phyloP scores from a whole-genome alignment of 2,329 filamentous ascomycete genomes.

The Apiospora malaysiana region DNA sequence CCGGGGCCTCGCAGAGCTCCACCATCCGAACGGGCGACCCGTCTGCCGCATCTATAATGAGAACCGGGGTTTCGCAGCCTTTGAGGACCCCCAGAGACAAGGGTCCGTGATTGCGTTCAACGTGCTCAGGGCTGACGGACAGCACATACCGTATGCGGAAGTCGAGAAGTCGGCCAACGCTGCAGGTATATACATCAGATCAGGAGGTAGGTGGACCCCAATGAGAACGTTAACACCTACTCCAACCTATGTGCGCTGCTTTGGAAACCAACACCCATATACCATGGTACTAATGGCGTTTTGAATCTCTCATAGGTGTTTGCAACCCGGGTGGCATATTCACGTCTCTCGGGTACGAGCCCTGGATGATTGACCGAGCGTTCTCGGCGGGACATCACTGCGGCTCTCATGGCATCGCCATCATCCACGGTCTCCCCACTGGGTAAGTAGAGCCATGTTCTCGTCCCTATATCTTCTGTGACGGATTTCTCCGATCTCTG shows the following conservation, averaged over 20 bases:
- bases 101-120: slow-evolving; percentile 71
- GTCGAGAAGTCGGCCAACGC: slow-evolving; percentile 65
- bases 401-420: slow-evolving; percentile 55
- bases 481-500: background rate
- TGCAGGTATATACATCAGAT: slow-evolving; percentile 63
- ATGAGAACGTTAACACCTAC: background rate
- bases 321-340: slow-evolving; percentile 55
- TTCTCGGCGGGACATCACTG: slow-evolving; percentile 64
- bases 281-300: background rate
- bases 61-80: slow-evolving; percentile 40
- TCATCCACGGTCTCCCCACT: slow-evolving; percentile 60
- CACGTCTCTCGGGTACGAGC: slow-evolving; percentile 55
- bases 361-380: slow-evolving; percentile 59
- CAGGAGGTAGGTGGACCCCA: slow-evolving; percentile 50
- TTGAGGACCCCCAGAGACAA: slow-evolving; percentile 58
- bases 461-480: too few species aligned
- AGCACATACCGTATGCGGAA: slow-evolving; percentile 59
- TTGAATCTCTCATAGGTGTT: slow-evolving; percentile 43
- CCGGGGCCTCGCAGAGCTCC: slow-evolving; percentile 51
- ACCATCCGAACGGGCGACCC: slow-evolving; percentile 58
- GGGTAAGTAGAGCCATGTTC: slow-evolving; percentile 44
- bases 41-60: slow-evolving; percentile 59
- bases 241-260: background rate
- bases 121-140: slow-evolving; percentile 56
- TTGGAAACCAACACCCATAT: background rate